Evolutionary conservation across 1,139 yeast genomes (phyloP), one percentile per base, ranked within the genome.

Genomic region (Yamadazyma membranifaciens): DNA sequence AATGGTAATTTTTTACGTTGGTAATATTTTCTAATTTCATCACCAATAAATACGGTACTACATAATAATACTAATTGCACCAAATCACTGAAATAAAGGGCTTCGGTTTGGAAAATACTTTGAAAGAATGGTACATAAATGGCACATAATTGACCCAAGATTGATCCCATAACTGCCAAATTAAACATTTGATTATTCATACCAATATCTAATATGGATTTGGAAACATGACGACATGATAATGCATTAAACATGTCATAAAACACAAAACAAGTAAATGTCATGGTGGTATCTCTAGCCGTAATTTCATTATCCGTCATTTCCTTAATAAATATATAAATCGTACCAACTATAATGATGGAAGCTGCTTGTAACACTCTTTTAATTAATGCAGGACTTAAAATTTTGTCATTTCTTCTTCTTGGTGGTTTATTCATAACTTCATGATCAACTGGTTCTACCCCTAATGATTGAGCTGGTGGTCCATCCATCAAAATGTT

Each of bases 401-500:
- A 69, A 41, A 92, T 92, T 52, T 82, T 83, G 49, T 89, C 97
- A 42, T 77, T 73, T 59, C 97, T 81, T 43, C 81, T 76, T 63
- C 98, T 80, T 41, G 98, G 98, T 12, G 98, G 98, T 57, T 86
- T 86, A 47, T 75, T 79, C 98, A 92, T 91, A 31, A 92, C 95
- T 58, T 83, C 95, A 47, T 86, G 88, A 58, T 91, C 98, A 17
- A 91, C 98, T 1, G 97, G 95, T 65, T 92, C 98, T 26, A 92
- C 98, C 41, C 98, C 98, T 38, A 92, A 73, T 0, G 96, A 87
- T 64, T 92, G 98, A 0, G 98, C 98, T 3, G 98, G 98, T 7
- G 98, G 98, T 0, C 98, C 98, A 65, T 92, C 98, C 98, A 92
- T 92, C 48, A 92, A 75, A 44, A 92, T 92, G 60, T 92, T 91